phyloP scores from a whole-genome alignment of 2,329 filamentous ascomycete genomes.

The Pestalotiopsis sp. region DNA sequence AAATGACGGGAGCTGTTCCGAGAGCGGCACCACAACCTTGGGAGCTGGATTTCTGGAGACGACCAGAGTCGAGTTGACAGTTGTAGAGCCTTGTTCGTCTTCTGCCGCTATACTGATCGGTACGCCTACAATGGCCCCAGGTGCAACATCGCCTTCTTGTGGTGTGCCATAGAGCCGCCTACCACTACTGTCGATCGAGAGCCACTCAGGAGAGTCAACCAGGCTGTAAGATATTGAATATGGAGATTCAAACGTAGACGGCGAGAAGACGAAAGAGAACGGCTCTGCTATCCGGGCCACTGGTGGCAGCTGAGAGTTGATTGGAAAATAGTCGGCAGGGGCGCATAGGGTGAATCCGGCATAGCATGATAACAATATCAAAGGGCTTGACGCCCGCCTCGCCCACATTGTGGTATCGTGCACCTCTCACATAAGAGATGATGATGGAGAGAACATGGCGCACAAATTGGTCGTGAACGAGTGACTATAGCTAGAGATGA shows the following conservation, averaged over 20 bases:
- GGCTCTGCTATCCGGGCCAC: conserved; percentile 70
- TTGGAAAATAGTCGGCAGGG: conserved; percentile 64
- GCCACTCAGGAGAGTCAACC: conserved; percentile 68
- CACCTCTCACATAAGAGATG: not conserved
- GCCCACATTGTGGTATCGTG: conserved; percentile 6
- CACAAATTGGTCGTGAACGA: conserved; percentile 3
- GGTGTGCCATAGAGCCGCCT: conserved; percentile 76
- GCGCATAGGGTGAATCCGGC: conserved; percentile 34
- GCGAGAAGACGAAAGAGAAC: conserved; percentile 74
- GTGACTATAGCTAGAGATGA: conserved; percentile 2
- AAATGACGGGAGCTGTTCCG: conserved; percentile 58
- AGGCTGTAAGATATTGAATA: conserved; percentile 68
- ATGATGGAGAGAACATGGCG: not conserved
- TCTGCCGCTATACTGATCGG: conserved; percentile 70
- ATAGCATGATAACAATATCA: conserved; percentile 30
- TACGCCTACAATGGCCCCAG: conserved; percentile 58
- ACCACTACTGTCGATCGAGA: conserved; percentile 67
- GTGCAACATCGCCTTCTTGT: conserved; percentile 47
- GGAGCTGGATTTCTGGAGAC: conserved; percentile 64
- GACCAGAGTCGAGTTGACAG: conserved; percentile 71
- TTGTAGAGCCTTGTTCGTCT: conserved; percentile 64
- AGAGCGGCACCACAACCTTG: conserved; percentile 55
- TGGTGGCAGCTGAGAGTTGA: conserved; percentile 84
- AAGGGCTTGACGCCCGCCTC: conserved; percentile 29
- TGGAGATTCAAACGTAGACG: conserved; percentile 71